Base-by-base conservation (phyloP, 1,139 yeast genomes). In the Scheffersomyces illinoinensis region DNA sequence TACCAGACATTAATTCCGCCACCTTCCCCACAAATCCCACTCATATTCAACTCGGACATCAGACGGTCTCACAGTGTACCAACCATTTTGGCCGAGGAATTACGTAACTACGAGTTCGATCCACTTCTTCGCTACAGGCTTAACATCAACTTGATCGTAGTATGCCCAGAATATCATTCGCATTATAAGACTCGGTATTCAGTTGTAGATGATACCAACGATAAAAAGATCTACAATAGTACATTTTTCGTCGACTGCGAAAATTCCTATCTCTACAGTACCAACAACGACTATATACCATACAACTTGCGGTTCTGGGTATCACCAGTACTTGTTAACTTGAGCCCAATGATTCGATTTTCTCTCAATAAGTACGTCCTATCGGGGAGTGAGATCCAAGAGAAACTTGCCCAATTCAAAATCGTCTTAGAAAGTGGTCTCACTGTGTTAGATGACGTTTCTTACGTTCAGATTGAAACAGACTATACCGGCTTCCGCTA, bases 401-500 rank as follows among this genome's bases (percentile, higher is more conserved):
- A 53, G 10, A 48, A 56, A 14, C 50, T 61, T 10, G 47, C 49
- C 12, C 53, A 54, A 51, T 6, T 64, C 5, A 54, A 53, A 24
- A 52, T 64, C 4, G 46, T 43, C 10, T 46, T 58, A 24, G 21
- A 24, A 1, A 18, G 18, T 17, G 10, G 17, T 1, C 24, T 53
- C 21, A 19, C 26, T 3, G 33, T 51, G 20, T 57, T 63, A 52
- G 64, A 63, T 20, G 63, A 61, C 46, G 39, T 57, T 3, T 59
- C 62, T 8, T 61, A 52, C 24, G 49, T 65, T 24, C 61, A 57
- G 55, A 61, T 64, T 53, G 59, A 54, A 46, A 55, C 58, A 12
- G 61, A 59, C 46, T 61, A 55, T 50, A 59, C 56, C 2, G 93
- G 93, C 0, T 69, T 89, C 54, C 73, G 91, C 48, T 86, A 82